Conservation (phyloP, 371 early-diverging fungal genomes). For the Fennellomyces sp. region DNA sequence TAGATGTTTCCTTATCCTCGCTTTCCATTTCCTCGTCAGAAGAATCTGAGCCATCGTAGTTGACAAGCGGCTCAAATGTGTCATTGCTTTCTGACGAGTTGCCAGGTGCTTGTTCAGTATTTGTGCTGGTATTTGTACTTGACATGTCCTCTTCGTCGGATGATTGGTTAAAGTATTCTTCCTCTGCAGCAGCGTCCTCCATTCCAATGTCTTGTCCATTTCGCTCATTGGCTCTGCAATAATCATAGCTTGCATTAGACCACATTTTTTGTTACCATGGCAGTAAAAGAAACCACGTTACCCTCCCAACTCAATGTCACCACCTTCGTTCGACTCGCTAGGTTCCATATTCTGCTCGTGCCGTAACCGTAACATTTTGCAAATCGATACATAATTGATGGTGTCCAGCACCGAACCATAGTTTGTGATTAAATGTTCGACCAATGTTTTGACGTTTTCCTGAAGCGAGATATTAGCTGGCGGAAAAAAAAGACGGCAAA, state of each 20-base stretch:
- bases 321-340: slow-evolving; percentile 19
- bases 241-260: no score
- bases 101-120: slow-evolving; percentile 8
- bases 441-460: slow-evolving; percentile 72
- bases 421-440: slow-evolving; percentile 72
- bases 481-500: no score
- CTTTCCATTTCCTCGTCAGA: slow-evolving; percentile 47
- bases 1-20: slow-evolving; percentile 1
- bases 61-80: slow-evolving; percentile 30
- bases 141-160: slow-evolving; percentile 61
- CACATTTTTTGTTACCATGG: not conserved
- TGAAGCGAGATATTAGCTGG: slow-evolving; percentile 31
- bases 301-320: slow-evolving; percentile 20
- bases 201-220: slow-evolving; percentile 6
- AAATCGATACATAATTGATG: slow-evolving; percentile 65
- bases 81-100: slow-evolving; percentile 5
- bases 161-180: slow-evolving; percentile 77
- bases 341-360: slow-evolving; percentile 58
- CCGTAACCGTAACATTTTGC: slow-evolving; percentile 52
- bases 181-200: slow-evolving; percentile 79
- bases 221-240: no score
- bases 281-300: not conserved
- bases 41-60: slow-evolving; percentile 26
- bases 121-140: not conserved
- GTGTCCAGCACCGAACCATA: slow-evolving; percentile 63